These are phyloP conservation scores for Pseudotsuga menziesii DNA, from an alignment of 75 land plant genomes.

Conservation along the genomic window DNA sequence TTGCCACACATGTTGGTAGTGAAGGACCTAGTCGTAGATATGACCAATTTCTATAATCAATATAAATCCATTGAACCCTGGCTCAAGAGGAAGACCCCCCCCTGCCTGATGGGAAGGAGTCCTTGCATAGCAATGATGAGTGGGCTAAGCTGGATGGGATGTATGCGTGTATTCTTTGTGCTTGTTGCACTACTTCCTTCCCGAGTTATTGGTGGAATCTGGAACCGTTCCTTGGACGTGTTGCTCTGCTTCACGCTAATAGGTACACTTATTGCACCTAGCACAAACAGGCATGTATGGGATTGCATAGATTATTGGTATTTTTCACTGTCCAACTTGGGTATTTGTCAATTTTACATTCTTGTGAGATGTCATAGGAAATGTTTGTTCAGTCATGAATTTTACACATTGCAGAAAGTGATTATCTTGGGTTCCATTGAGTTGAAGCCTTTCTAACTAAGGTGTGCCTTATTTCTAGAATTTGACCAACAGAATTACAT, in stretches of 20 bases:
- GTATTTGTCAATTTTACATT: too few relatives aligned
- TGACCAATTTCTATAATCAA: constrained; percentile 14
- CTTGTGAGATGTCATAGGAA: too few relatives aligned
- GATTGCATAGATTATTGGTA: too few relatives aligned
- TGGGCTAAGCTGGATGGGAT: constrained; percentile 68
- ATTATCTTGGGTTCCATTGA: too few relatives aligned
- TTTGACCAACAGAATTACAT: too few relatives aligned
- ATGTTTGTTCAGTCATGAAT: too few relatives aligned
- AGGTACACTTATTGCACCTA: constrained; percentile 10
- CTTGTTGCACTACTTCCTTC: constrained; percentile 69
- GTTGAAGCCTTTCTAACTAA: too few relatives aligned
- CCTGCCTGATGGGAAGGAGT: constrained; percentile 40
- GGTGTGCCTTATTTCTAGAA: too few relatives aligned
- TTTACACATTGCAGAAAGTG: too few relatives aligned
- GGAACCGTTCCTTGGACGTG: constrained; percentile 59
- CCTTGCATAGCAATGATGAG: constrained; percentile 38
- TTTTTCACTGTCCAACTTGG: too few relatives aligned
- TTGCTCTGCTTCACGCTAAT: constrained; percentile 60
- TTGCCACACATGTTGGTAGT: constrained; percentile 59
- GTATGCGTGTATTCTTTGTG: constrained; percentile 76
- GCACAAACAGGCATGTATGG: too few relatives aligned
- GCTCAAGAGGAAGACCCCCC: constrained; percentile 46
- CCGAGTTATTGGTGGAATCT: constrained; percentile 82
- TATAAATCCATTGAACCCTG: constrained; percentile 51
- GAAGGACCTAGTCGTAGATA: constrained; percentile 36